Conservation (phyloP, 106 monocot species). For the Platanthera guangdongensis region DNA sequence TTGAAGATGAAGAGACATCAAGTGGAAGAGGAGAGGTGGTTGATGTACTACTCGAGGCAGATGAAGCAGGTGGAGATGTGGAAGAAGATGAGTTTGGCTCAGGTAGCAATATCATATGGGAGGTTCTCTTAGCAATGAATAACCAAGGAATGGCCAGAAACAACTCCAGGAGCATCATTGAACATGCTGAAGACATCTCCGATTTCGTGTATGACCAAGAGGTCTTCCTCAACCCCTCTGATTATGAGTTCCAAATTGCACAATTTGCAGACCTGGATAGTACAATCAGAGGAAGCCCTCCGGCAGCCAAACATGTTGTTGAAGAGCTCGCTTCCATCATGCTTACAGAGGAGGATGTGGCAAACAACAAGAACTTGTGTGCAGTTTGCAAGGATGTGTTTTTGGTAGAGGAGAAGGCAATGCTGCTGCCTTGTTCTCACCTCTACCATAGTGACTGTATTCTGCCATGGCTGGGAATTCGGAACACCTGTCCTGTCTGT, state of each 20-base stretch:
- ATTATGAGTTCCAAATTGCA: not conserved
- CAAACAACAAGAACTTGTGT: conserved; percentile 16
- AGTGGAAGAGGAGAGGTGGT: conserved; percentile 1
- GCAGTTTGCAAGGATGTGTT: conserved; percentile 39
- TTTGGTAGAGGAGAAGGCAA: conserved; percentile 13
- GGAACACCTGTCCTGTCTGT: conserved; percentile 44
- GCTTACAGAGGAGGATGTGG: conserved; percentile 10
- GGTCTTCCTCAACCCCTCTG: not conserved
- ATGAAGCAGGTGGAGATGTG: not conserved
- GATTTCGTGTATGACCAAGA: not conserved
- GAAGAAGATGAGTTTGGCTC: not conserved
- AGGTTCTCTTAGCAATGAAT: conserved; percentile 20
- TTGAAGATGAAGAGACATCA: conserved; percentile 6
- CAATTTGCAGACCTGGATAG: conserved; percentile 3
- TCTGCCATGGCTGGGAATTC: conserved; percentile 27
- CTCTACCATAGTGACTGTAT: conserved; percentile 32
- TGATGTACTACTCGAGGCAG: not conserved
- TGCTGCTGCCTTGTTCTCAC: conserved; percentile 28
- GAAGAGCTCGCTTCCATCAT: conserved; percentile 18
- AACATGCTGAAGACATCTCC: not conserved
- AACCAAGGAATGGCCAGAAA: not conserved
- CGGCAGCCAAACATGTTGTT: conserved; percentile 32
- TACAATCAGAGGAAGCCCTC: conserved; percentile 5
- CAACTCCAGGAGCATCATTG: not conserved
- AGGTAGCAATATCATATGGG: conserved; percentile 17